A percentile compares a stretch with the other conserved stretches of the same genome.
phyloP scores from a whole-genome alignment of 306 rosid genomes.

The Elaeagnus macrophylla region DNA sequence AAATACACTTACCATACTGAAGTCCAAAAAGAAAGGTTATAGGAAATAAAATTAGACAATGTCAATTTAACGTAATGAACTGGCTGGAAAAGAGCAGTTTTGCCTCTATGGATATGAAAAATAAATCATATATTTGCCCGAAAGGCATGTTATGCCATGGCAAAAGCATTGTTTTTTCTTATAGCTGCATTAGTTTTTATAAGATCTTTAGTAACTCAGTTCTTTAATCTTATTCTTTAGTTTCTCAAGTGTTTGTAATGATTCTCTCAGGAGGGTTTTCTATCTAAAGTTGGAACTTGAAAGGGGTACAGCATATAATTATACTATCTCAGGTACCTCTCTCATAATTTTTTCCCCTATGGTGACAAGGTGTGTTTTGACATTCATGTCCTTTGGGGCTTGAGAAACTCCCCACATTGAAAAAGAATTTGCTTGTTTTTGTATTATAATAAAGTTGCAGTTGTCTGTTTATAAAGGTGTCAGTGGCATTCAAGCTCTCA shows the following conservation, averaged over 20 bases:
- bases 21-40: too few relatives aligned
- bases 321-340: conserved; percentile 72
- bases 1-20: too few relatives aligned
- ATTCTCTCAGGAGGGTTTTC: conserved; percentile 71
- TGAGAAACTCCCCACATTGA: neutral
- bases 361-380: too few relatives aligned
- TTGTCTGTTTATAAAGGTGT: conserved; percentile 76
- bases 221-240: neutral
- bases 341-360: conserved; percentile 1
- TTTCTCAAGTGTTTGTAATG: neutral
- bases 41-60: neutral
- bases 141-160: neutral
- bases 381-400: neutral
- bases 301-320: conserved; percentile 69
- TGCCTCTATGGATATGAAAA: neutral
- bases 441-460: conserved; percentile 70
- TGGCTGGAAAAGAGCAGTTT: neutral
- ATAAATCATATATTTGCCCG: neutral
- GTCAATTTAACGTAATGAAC: neutral
- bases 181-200: neutral
- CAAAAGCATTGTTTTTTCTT: neutral
- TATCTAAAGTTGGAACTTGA: conserved; percentile 52
- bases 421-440: conserved; percentile 14
- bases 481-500: conserved; percentile 62
- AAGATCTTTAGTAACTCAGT: neutral